Evolutionary conservation across 768 basidiomycete genomes (phyloP).

Genomic region (Omphalotus guepiniiformis): DNA sequence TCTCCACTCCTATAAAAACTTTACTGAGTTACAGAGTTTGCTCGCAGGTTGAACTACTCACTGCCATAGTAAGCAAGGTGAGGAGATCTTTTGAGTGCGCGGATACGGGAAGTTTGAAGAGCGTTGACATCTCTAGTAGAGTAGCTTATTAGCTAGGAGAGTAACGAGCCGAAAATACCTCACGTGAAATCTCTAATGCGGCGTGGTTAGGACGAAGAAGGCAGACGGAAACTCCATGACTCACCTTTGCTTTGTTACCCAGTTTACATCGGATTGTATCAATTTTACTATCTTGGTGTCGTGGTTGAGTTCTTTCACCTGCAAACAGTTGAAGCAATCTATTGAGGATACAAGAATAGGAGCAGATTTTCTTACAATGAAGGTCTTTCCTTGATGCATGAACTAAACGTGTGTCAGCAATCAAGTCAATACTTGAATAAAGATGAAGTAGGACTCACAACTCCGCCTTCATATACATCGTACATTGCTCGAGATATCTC

Average conservation of each 20-base stretch:
- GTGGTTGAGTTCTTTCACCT: constrained; percentile 81
- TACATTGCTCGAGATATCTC: constrained; percentile 82
- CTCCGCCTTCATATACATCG: constrained; percentile 86
- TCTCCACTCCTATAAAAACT: background rate
- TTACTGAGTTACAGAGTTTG: background rate
- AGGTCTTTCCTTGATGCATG: constrained; percentile 83
- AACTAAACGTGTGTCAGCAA: constrained; percentile 45
- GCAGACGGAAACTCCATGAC: constrained; percentile 4
- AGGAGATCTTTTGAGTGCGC: constrained; percentile 53
- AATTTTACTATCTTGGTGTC: constrained; percentile 71
- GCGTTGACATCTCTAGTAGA: constrained; percentile 67
- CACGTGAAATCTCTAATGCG: constrained; percentile 68
- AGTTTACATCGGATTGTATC: constrained; percentile 73
- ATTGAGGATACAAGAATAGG: background rate
- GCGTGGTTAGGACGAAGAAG: background rate
- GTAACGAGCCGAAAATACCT: constrained; percentile 17
- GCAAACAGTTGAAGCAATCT: background rate
- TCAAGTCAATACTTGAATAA: background rate
- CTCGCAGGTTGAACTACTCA: constrained; percentile 30
- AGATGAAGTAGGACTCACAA: constrained; percentile 41
- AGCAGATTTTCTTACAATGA: constrained; percentile 49
- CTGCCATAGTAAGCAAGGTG: constrained; percentile 68
- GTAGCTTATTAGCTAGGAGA: background rate
- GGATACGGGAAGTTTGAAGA: constrained; percentile 68
- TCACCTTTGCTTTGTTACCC: constrained; percentile 71